Evolutionary conservation across 805 yeast species (phyloP).

Genomic region (Lipomyces sp.): DNA sequence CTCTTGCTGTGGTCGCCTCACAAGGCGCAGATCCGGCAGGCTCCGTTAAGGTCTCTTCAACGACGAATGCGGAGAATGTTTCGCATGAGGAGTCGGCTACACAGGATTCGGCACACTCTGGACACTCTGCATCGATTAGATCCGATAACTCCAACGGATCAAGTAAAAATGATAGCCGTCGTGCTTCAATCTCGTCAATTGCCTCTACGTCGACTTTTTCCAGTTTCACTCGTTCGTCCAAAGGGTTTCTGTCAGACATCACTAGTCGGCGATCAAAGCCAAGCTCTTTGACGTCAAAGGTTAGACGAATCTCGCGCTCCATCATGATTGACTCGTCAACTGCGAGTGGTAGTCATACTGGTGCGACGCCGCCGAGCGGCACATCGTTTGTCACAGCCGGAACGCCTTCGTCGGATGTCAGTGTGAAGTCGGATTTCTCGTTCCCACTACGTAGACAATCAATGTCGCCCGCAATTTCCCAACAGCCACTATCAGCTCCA

Average conservation of each 20-base stretch:
- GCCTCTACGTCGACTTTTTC: conserved; percentile 7
- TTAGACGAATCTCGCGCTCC: conserved; percentile 36
- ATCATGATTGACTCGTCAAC: conserved; percentile 14
- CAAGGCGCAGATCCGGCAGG: background rate
- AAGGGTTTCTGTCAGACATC: conserved; percentile 28
- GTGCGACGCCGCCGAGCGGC: background rate
- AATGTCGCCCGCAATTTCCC: background rate
- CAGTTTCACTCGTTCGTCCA: conserved; percentile 25
- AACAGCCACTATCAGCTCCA: background rate
- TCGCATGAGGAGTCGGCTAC: background rate
- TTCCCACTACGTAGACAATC: conserved; percentile 16
- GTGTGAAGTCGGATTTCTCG: conserved; percentile 13
- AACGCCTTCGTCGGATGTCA: background rate
- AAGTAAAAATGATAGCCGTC: conserved; percentile 4
- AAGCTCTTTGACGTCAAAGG: conserved; percentile 23
- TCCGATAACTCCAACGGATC: background rate
- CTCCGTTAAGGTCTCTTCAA: background rate
- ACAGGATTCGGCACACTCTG: background rate
- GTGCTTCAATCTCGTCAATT: conserved; percentile 16
- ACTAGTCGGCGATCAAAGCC: conserved; percentile 18
- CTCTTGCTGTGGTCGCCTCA: background rate
- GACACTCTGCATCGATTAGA: background rate
- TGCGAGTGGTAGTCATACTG: conserved; percentile 2
- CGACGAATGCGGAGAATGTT: background rate
- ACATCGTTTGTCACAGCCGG: background rate